phyloP scores from a whole-genome alignment of 495 filamentous ascomycete species.

The Penicillium simplicissimum region DNA sequence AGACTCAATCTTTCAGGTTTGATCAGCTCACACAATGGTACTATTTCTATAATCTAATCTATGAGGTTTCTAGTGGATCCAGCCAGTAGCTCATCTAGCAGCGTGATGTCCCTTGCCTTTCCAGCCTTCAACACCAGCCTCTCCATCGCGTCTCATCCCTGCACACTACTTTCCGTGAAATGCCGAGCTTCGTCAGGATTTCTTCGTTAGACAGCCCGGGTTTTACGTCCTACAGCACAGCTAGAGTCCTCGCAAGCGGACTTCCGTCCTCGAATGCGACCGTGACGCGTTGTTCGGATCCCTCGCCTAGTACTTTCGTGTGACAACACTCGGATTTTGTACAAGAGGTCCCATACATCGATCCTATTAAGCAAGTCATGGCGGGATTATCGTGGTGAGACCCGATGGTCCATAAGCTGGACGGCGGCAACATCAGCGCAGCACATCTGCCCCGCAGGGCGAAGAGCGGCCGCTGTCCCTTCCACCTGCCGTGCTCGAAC shows the following conservation, averaged over 20 bases:
- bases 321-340: conserved; percentile 39
- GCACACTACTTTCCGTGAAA: conserved; percentile 30
- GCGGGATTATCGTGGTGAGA: conserved; percentile 36
- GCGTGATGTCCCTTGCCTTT: conserved; percentile 16
- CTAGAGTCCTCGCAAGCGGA: conserved; percentile 21
- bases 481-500: conserved; percentile 44
- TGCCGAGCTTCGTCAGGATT: conserved; percentile 36
- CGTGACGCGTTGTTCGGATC: conserved; percentile 12
- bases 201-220: conserved; percentile 35
- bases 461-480: conserved; percentile 35
- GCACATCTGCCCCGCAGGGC: conserved; percentile 47
- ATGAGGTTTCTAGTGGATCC: background rate
- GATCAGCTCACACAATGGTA: background rate
- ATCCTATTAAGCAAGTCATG: conserved; percentile 38
- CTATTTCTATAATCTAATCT: background rate
- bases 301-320: conserved; percentile 18
- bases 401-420: conserved; percentile 41
- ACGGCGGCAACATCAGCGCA: conserved; percentile 42
- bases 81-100: conserved; percentile 1
- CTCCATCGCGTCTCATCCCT: conserved; percentile 36
- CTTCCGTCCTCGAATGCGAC: conserved; percentile 28
- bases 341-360: conserved; percentile 37
- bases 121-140: conserved; percentile 16
- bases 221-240: background rate
- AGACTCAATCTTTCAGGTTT: background rate